phyloP scores from a whole-genome alignment of 164 flowering plant genomes.

The Macadamia tetraphylla region DNA sequence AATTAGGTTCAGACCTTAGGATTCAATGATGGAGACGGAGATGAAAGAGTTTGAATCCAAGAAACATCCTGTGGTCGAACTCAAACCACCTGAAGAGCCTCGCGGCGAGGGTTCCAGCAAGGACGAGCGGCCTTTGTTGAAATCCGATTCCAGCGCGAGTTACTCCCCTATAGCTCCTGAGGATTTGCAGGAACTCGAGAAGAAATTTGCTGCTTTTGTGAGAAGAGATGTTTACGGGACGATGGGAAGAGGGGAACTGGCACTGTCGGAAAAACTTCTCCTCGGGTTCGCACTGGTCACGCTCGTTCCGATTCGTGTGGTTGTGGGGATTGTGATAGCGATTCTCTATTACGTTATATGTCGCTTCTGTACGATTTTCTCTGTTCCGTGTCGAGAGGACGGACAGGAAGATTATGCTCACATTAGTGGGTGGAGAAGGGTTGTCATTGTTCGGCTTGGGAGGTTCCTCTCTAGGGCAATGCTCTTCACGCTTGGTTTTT shows the following conservation, averaged over 20 bases:
- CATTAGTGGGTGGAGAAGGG: conserved; percentile 55
- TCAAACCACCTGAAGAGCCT: neutral
- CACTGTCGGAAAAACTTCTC: conserved; percentile 57
- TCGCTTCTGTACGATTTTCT: conserved; percentile 54
- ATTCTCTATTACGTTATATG: conserved; percentile 26
- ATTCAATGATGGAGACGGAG: too few species aligned
- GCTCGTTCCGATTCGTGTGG: conserved; percentile 64
- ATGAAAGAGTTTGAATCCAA: too few species aligned
- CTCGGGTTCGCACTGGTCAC: conserved; percentile 56
- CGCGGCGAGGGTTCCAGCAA: conserved; percentile 25
- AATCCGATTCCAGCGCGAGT: conserved; percentile 19
- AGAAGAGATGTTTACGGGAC: conserved; percentile 78
- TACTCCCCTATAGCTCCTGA: conserved; percentile 11
- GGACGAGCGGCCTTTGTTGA: conserved; percentile 63
- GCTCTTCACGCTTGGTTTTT: conserved; percentile 30
- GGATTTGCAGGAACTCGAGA: conserved; percentile 55
- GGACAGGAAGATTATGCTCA: conserved; percentile 64
- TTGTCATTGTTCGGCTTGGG: conserved; percentile 23
- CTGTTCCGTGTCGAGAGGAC: conserved; percentile 27
- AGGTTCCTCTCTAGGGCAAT: conserved; percentile 27
- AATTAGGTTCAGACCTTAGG: too few species aligned
- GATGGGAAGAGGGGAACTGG: conserved; percentile 82
- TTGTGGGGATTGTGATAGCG: conserved; percentile 35
- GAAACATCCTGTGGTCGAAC: too few species aligned
- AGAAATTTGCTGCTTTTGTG: conserved; percentile 74